A percentile compares a stretch with the other conserved stretches of the same genome.
These are phyloP conservation scores for Fraxinus paxiana DNA, from an alignment of 305 asterid genomes.

Conservation along the genomic window DNA sequence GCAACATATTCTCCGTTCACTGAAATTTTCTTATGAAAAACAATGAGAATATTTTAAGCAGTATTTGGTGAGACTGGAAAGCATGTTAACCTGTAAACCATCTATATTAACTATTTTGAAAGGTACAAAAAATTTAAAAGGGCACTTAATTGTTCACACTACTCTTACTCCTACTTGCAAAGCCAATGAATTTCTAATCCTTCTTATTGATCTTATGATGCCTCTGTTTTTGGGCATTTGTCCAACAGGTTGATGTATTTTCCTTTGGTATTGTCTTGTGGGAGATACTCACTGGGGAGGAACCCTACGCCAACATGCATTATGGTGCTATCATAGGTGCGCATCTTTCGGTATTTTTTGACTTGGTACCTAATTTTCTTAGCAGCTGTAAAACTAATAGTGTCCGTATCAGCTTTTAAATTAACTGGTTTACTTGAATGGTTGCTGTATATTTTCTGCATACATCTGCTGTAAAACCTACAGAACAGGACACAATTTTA, in stretches of 20 bases:
- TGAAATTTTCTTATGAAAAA: constrained; percentile 9
- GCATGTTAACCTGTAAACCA: constrained; percentile 2
- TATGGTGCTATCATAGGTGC: constrained; percentile 82
- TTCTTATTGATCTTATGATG: constrained; percentile 4
- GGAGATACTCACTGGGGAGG: constrained; percentile 92
- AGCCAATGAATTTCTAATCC: constrained; percentile 8
- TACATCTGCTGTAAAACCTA: neutral
- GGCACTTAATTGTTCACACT: neutral
- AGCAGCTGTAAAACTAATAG: constrained; percentile 12
- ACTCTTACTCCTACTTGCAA: neutral
- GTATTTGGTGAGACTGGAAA: neutral
- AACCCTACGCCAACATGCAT: constrained; percentile 85
- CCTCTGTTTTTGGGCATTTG: constrained; percentile 23
- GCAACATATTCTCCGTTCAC: neutral
- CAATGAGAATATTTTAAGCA: constrained; percentile 1
- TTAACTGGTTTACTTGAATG: neutral
- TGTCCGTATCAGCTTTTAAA: neutral
- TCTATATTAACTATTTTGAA: constrained; percentile 3
- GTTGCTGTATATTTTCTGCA: neutral
- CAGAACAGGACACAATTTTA: neutral
- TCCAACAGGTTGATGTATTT: constrained; percentile 70
- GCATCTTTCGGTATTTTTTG: constrained; percentile 18
- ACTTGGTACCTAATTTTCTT: constrained; percentile 6
- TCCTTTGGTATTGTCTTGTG: constrained; percentile 83
- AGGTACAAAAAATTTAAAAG: constrained; percentile 4